Evolutionary conservation across 2,329 filamentous ascomycete genomes (phyloP).

Genomic region (Phoma sp.): DNA sequence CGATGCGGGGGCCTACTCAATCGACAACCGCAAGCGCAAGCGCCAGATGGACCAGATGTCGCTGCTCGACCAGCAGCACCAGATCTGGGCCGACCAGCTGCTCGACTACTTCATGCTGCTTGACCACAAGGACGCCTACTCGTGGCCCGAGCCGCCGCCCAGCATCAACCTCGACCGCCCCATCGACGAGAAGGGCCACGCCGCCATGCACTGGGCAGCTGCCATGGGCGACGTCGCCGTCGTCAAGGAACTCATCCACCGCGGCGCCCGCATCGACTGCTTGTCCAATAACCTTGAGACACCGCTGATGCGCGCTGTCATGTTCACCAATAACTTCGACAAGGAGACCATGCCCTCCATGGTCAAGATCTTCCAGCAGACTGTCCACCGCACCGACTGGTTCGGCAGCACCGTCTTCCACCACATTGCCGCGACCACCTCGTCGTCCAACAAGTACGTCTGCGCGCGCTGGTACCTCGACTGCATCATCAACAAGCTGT

Average conservation of each 20-base stretch:
- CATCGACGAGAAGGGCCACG: slow-evolving; percentile 94
- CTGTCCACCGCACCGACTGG: slow-evolving; percentile 78
- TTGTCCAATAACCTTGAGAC: slow-evolving; percentile 74
- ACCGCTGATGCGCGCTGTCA: slow-evolving; percentile 89
- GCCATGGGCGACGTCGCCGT: slow-evolving; percentile 97
- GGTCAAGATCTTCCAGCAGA: slow-evolving; percentile 81
- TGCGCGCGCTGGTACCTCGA: slow-evolving; percentile 94
- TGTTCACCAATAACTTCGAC: slow-evolving; percentile 97
- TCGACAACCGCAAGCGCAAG: slow-evolving; percentile 72
- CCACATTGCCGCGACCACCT: slow-evolving; percentile 88
- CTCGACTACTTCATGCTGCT: slow-evolving; percentile 95
- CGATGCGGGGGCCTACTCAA: slow-evolving; percentile 69
- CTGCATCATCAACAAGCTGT: slow-evolving; percentile 84
- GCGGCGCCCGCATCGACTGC: slow-evolving; percentile 75
- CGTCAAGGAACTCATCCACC: slow-evolving; percentile 82
- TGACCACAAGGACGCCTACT: slow-evolving; percentile 74
- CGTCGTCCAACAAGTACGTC: slow-evolving; percentile 82
- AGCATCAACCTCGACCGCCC: slow-evolving; percentile 88
- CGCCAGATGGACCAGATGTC: slow-evolving; percentile 70
- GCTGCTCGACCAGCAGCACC: slow-evolving; percentile 79
- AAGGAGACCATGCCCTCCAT: slow-evolving; percentile 88
- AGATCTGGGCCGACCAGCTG: slow-evolving; percentile 88
- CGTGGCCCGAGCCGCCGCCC: slow-evolving; percentile 76
- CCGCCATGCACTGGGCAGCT: slow-evolving; percentile 94
- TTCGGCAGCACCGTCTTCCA: slow-evolving; percentile 90